Evolutionary conservation across 495 filamentous ascomycete genomes (phyloP), one percentile per base, ranked within the genome.

Genomic region (Cercophora samala): DNA sequence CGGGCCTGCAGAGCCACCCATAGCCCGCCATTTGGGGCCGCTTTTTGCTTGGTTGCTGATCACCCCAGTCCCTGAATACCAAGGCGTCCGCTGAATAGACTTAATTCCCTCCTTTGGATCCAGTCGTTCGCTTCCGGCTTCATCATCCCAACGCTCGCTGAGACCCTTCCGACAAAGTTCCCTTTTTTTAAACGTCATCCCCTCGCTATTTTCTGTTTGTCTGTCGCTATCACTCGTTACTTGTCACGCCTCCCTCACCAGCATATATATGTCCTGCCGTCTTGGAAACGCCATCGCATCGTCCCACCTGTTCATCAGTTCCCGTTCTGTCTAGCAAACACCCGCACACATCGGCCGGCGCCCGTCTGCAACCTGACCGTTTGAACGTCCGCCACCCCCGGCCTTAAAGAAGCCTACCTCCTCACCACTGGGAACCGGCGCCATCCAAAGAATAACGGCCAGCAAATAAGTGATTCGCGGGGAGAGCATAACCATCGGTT

Each of bases 101-200:
- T 62, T 62, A 62, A 37, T 62, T 62, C 60, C 60, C 60, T 62
- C 29, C 60, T 37, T 62, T 22, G 26, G 29, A 19, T 65, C 24
- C 26, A 22, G 52, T 15, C 59, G 22, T 56, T 64, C 59, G 32
- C 55, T 58, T 65, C 58, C 52, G 42, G 58, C 54, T 46, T 46
- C 29, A 42, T 52, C 63, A 22, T 37, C 21, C 64, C 67, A 23
- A 66, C 67, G 37, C 64, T 69, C 67, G 67, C 67, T 69, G 67
- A 52, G 2, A 18, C 23, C 53, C 54, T 65, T 60, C 37, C 37
- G 13, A 46, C 37, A 46, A 46, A 46, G 37, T 61, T 17, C 17
- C 23, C 51, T 54, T 61, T 37, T 58, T 63, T 59, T 23, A 21
- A 52, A 25, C 23, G 23, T n/a, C 64, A 53, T 65, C 52, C 26